Evolutionary conservation across 805 yeast species (phyloP).

Genomic region (Jamesozyma gamospora): DNA sequence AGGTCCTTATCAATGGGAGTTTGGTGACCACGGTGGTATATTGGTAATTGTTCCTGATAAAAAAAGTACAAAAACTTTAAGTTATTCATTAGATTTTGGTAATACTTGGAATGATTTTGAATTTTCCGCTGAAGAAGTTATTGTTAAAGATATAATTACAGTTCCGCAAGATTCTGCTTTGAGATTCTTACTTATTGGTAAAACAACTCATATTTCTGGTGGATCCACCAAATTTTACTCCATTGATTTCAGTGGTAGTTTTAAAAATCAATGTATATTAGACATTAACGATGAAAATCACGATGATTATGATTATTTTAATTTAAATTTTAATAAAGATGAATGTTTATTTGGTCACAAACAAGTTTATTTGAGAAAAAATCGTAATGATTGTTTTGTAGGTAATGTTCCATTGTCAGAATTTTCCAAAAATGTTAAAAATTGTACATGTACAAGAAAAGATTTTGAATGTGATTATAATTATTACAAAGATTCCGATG

Average conservation of each 20-base stretch:
- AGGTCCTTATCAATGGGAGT: conserved; percentile 86
- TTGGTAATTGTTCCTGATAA: conserved; percentile 57
- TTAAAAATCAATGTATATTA: conserved; percentile 46
- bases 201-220: conserved; percentile 36
- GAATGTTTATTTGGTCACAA: conserved; percentile 67
- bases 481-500: conserved; percentile 57
- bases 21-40: conserved; percentile 88
- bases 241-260: conserved; percentile 47
- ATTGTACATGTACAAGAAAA: conserved; percentile 75
- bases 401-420: conserved; percentile 49
- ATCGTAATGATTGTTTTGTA: conserved; percentile 52
- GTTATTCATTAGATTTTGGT: conserved; percentile 75
- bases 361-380: conserved; percentile 48
- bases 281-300: conserved; percentile 35
- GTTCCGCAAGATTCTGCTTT: conserved; percentile 87
- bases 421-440: conserved; percentile 46
- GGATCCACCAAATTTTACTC: conserved; percentile 39
- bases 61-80: conserved; percentile 47
- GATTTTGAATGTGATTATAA: conserved; percentile 95
- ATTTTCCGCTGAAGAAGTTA: conserved; percentile 48
- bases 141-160: conserved; percentile 68
- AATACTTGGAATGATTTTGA: conserved; percentile 57
- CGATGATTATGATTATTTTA: conserved; percentile 56
- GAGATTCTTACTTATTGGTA: conserved; percentile 58
- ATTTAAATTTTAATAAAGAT: conserved; percentile 44